A percentile compares a stretch with the other conserved stretches of the same genome.
These are phyloP conservation scores for Forsythia suspensa DNA, from an alignment of 257 asterid genomes.

Conservation along the genomic window DNA sequence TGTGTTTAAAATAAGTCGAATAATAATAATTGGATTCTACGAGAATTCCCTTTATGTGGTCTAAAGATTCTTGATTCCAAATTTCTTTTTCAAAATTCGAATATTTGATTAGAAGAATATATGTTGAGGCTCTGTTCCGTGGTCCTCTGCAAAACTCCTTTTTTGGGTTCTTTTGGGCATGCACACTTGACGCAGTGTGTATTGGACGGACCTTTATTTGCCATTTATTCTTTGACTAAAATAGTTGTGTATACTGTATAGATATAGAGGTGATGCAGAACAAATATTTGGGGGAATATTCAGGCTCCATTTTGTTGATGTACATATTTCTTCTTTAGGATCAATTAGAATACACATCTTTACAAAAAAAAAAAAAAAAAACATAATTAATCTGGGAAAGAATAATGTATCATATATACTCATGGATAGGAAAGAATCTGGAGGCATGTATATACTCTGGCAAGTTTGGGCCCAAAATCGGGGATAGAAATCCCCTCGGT, in stretches of 20 bases:
- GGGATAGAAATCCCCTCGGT: no score
- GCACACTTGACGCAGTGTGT: neutral
- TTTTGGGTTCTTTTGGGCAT: neutral
- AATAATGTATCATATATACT: neutral
- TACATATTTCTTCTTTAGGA: neutral
- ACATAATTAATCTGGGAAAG: neutral
- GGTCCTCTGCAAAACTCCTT: neutral
- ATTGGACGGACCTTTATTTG: neutral
- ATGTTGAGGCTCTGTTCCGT: neutral
- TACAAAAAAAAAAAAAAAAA: neutral
- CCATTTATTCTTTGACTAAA: neutral
- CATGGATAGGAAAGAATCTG: neutral
- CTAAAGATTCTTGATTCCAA: neutral
- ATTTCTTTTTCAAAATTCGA: neutral
- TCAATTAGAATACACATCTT: neutral
- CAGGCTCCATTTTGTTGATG: neutral
- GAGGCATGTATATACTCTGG: no score
- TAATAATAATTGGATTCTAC: neutral
- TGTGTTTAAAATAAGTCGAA: no score
- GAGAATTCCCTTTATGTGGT: neutral
- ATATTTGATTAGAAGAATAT: neutral
- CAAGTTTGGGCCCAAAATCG: no score
- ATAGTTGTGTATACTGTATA: neutral
- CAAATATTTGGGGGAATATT: neutral
- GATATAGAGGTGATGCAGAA: neutral